Percentiles rank a stretch among this genome's conserved stretches.
phyloP scores from a whole-genome alignment of 139 green algal genomes.

The Spirogloea muscicola region DNA sequence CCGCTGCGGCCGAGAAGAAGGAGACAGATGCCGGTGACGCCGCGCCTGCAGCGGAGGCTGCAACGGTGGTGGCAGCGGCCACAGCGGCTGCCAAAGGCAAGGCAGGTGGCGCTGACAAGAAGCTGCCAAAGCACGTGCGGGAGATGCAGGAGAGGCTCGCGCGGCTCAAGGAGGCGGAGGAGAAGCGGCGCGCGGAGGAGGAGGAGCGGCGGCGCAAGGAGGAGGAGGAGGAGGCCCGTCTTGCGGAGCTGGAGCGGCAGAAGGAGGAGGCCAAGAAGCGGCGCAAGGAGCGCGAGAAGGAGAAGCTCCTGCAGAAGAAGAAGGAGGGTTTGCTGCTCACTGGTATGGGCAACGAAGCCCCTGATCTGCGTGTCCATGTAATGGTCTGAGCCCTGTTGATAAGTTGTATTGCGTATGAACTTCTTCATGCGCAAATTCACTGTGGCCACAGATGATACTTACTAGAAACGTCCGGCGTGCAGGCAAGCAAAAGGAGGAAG shows the following conservation, averaged over 20 bases:
- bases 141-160: slow-evolving; percentile 52
- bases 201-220: slow-evolving; percentile 50
- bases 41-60: slow-evolving; percentile 46
- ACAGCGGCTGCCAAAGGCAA: slow-evolving; percentile 25
- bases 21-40: slow-evolving; percentile 24
- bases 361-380: not conserved
- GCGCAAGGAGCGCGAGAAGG: slow-evolving; percentile 64
- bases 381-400: not conserved
- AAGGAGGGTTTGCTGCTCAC: slow-evolving; percentile 71
- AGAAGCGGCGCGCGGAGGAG: slow-evolving; percentile 61
- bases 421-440: slow-evolving; percentile 56
- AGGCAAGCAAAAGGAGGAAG: slow-evolving; percentile 91
- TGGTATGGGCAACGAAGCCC: not conserved
- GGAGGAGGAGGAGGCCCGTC: slow-evolving; percentile 52
- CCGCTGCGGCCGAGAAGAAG: slow-evolving; percentile 31
- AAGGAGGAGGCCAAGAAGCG: slow-evolving; percentile 57
- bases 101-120: slow-evolving; percentile 22
- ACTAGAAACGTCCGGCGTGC: too few species aligned
- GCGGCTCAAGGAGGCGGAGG: slow-evolving; percentile 55
- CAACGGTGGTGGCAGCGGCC: slow-evolving; percentile 49
- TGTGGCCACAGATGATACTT: slow-evolving; percentile 82
- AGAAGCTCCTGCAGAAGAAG: slow-evolving; percentile 62
- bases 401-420: too few species aligned
- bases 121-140: slow-evolving; percentile 40
- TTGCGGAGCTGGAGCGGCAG: slow-evolving; percentile 42